These are phyloP conservation scores for Pisolithus marmoratus DNA, from an alignment of 768 basidiomycete species.

Conservation along the genomic window DNA sequence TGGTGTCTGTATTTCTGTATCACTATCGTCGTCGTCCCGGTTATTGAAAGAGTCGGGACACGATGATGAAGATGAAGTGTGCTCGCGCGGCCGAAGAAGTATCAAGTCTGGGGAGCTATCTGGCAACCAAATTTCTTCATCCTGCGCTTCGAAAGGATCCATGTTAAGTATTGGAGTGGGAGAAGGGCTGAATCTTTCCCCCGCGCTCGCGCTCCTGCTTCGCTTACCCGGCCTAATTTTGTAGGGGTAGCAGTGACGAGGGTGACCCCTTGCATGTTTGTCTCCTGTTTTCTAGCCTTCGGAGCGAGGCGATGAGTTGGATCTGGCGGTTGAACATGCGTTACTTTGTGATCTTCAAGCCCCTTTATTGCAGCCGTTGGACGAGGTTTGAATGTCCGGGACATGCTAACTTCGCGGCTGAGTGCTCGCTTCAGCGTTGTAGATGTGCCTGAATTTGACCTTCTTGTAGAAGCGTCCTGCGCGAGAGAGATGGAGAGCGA, in stretches of 20 bases:
- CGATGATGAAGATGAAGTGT: constrained; percentile 22
- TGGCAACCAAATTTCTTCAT: constrained; percentile 38
- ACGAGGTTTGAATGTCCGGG: constrained; percentile 56
- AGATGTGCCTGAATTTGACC: constrained; percentile 31
- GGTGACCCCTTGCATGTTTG: constrained; percentile 16
- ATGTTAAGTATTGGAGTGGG: not conserved
- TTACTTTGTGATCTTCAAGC: constrained; percentile 1
- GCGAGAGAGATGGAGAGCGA: constrained; percentile 68
- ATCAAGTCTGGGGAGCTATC: constrained; percentile 38
- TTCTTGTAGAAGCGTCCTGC: constrained; percentile 45
- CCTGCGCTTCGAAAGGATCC: constrained; percentile 16
- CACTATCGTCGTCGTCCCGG: constrained; percentile 3
- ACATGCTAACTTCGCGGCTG: constrained; percentile 76
- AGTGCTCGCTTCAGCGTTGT: constrained; percentile 47
- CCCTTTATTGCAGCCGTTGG: constrained; percentile 10
- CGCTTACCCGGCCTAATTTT: constrained; percentile 25
- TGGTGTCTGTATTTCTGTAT: constrained; percentile 13
- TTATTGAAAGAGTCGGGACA: constrained; percentile 16
- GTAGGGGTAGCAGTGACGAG: constrained; percentile 55
- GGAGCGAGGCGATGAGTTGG: constrained; percentile 11
- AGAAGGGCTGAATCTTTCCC: constrained; percentile 4
- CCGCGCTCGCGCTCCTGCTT: constrained; percentile 1
- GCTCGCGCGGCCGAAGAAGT: constrained; percentile 25
- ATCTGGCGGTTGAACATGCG: constrained; percentile 12
- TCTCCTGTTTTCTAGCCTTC: constrained; percentile 2